Conservation (phyloP, 1,284 basidiomycete species). For the Ceratobasidium sp. region DNA sequence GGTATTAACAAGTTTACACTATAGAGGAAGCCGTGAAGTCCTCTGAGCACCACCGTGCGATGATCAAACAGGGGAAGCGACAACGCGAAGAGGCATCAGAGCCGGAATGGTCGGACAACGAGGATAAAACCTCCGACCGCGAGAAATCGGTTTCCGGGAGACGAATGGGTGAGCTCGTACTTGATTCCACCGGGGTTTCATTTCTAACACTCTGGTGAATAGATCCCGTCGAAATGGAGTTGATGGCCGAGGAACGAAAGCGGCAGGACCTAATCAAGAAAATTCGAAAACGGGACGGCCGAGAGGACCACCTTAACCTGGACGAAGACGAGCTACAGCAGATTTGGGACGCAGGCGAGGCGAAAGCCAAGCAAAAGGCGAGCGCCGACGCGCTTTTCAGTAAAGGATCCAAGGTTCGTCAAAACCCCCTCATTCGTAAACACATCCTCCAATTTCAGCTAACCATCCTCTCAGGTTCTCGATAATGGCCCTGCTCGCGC, state of each 20-base stretch:
- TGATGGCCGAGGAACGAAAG: not conserved
- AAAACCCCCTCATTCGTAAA: too few relatives aligned
- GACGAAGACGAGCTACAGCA: constrained; percentile 1
- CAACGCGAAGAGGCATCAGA: not conserved
- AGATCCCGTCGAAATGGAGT: not conserved
- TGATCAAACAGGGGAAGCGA: not conserved
- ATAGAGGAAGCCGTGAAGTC: constrained; percentile 2
- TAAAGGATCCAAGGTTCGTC: too few relatives aligned
- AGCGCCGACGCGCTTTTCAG: too few relatives aligned
- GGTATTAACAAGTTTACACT: not conserved
- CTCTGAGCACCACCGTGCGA: not conserved
- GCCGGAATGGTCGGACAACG: not conserved
- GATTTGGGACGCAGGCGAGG: not conserved
- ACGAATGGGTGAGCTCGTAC: not conserved
- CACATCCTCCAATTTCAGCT: too few relatives aligned
- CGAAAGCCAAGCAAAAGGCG: not conserved
- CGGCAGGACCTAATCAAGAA: not conserved
- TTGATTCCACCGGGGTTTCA: not conserved
- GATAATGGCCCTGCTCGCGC: too few relatives aligned
- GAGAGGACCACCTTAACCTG: not conserved
- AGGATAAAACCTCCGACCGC: not conserved
- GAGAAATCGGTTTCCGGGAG: not conserved
- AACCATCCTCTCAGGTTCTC: too few relatives aligned
- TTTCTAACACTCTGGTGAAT: not conserved
- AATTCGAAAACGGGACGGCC: too few relatives aligned